A percentile compares a stretch with the other conserved stretches of the same genome.
Evolutionary conservation across 2,329 filamentous ascomycete species (phyloP).

Genomic region (Fusarium sp.): DNA sequence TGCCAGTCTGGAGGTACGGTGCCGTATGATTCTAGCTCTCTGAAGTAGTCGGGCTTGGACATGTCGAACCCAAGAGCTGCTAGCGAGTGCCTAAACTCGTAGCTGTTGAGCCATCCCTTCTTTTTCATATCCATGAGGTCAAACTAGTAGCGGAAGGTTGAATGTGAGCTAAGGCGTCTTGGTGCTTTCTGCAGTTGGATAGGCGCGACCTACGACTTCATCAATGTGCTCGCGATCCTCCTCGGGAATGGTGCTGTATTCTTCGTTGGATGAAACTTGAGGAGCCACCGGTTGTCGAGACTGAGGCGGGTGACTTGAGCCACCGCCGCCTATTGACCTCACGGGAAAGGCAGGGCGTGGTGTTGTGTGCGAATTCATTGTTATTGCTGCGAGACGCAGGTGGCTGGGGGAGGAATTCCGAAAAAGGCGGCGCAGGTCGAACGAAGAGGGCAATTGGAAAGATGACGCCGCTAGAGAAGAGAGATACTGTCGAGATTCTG

Average conservation of each 20-base stretch:
- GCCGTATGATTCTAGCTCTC: constrained; percentile 84
- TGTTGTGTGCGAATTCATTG: constrained; percentile 54
- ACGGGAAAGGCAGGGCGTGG: constrained; percentile 51
- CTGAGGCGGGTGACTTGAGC: constrained; percentile 48
- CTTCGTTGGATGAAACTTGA: constrained; percentile 53
- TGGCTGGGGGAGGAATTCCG: constrained; percentile 24
- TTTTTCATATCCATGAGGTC: constrained; percentile 97
- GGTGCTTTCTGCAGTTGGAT: neutral
- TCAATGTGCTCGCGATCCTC: constrained; percentile 94
- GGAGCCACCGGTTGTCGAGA: constrained; percentile 49
- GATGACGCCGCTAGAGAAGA: constrained; percentile 3
- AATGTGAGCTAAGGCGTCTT: constrained; percentile 30
- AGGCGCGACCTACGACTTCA: constrained; percentile 78
- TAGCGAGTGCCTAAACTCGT: constrained; percentile 96
- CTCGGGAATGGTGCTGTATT: constrained; percentile 72
- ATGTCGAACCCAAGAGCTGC: constrained; percentile 96
- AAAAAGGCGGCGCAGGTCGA: constrained; percentile 9
- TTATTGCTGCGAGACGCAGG: constrained; percentile 18
- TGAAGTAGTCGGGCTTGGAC: constrained; percentile 85
- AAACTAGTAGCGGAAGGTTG: constrained; percentile 68
- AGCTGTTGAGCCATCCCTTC: constrained; percentile 94
- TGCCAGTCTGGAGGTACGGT: constrained; percentile 73
- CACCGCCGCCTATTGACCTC: constrained; percentile 49
- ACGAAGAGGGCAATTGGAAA: constrained; percentile 20
- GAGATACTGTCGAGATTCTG: constrained; percentile 13